These are phyloP conservation scores for Mortierella antarctica DNA, from an alignment of 192 early-diverging fungal genomes.

Conservation along the genomic window DNA sequence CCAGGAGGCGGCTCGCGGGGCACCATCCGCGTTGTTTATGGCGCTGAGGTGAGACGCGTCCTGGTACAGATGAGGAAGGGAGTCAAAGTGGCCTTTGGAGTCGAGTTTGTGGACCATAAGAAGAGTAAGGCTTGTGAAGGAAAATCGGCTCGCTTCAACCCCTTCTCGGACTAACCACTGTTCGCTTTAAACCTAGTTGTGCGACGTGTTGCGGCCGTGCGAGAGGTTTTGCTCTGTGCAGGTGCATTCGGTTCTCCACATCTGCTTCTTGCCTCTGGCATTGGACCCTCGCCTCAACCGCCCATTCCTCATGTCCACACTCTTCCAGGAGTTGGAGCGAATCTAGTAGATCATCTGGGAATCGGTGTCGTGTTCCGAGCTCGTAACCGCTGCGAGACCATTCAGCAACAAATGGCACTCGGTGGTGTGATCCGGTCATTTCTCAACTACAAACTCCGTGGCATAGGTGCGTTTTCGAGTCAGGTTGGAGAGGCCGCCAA, in stretches of 20 bases:
- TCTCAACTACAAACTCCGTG: constrained; percentile 13
- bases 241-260: constrained; percentile 55
- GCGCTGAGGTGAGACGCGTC: constrained; percentile 8
- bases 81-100: constrained; percentile 30
- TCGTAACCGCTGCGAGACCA: constrained; percentile 7
- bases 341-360: constrained; percentile 52
- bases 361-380: constrained; percentile 29
- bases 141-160: not conserved
- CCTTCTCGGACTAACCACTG: not conserved
- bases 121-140: constrained; percentile 2
- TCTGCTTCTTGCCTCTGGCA: constrained; percentile 50
- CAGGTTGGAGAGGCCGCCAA: constrained; percentile 40
- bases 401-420: not conserved
- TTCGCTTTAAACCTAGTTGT: constrained; percentile 11
- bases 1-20: constrained; percentile 25
- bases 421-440: not conserved
- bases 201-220: constrained; percentile 16
- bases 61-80: constrained; percentile 17
- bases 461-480: constrained; percentile 14
- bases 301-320: constrained; percentile 42
- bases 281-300: constrained; percentile 38
- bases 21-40: constrained; percentile 35
- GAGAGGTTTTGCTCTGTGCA: constrained; percentile 57
- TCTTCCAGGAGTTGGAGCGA: constrained; percentile 47
- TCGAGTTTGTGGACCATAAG: constrained; percentile 42